phyloP scores from a whole-genome alignment of 2,329 filamentous ascomycete genomes.

The Boeremia lycopersici region DNA sequence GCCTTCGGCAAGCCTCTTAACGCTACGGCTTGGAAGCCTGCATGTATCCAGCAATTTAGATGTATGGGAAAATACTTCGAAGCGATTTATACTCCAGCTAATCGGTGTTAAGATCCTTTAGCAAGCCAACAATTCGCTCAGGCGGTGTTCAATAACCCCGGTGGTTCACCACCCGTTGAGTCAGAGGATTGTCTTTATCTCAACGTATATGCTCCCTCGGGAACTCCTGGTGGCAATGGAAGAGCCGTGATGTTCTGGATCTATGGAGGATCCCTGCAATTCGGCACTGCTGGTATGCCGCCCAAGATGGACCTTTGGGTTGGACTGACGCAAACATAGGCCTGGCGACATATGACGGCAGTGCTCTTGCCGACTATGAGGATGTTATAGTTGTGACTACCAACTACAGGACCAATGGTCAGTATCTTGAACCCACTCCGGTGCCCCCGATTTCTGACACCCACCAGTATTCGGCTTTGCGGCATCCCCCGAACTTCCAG shows the following conservation, averaged over 20 bases:
- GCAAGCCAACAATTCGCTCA: conserved; percentile 20
- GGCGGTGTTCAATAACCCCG: conserved; percentile 29
- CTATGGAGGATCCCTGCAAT: conserved; percentile 36
- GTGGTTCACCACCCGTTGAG: conserved; percentile 26
- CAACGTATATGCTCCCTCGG: conserved; percentile 45
- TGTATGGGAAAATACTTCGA: conserved; percentile 13
- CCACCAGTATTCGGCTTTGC: conserved; percentile 38
- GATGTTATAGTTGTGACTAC: conserved; percentile 37
- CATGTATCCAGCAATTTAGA: conserved; percentile 36
- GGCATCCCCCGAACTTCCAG: conserved; percentile 26
- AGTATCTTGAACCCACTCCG: background rate
- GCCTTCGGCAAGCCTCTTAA: conserved; percentile 25
- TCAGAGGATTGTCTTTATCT: conserved; percentile 51
- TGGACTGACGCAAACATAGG: conserved; percentile 6
- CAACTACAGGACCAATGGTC: conserved; percentile 42
- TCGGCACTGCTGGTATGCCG: conserved; percentile 28
- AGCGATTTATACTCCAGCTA: background rate
- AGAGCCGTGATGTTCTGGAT: conserved; percentile 41
- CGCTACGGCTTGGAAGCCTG: conserved; percentile 23
- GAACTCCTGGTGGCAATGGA: conserved; percentile 19
- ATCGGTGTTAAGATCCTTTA: conserved; percentile 21
- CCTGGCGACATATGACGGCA: conserved; percentile 30
- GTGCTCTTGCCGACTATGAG: conserved; percentile 36
- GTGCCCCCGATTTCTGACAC: background rate
- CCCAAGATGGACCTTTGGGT: background rate